These are phyloP conservation scores for Rhodotorula paludigena DNA, from an alignment of 768 basidiomycete species.

Conservation along the genomic window DNA sequence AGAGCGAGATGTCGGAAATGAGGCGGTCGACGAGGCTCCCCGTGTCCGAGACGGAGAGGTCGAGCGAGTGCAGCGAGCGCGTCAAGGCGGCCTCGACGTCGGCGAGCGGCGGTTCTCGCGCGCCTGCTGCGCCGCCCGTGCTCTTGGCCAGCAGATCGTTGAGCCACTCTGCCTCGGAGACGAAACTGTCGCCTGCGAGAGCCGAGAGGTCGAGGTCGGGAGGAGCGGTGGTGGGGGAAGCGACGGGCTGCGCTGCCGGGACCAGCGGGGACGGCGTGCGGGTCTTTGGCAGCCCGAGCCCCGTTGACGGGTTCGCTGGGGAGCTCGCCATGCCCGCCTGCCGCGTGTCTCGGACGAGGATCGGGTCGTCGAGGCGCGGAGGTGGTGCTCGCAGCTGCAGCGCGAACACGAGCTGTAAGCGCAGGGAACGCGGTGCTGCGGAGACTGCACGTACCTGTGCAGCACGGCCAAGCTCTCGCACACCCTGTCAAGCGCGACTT, in stretches of 20 bases:
- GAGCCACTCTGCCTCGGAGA: constrained; percentile 35
- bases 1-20: constrained; percentile 87
- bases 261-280: not conserved
- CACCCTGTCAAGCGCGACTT: too few species aligned
- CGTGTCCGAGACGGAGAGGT: constrained; percentile 82
- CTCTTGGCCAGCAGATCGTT: constrained; percentile 16
- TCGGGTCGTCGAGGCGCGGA: not conserved
- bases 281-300: not conserved
- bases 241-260: not conserved
- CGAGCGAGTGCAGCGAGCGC: constrained; percentile 50
- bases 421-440: too few species aligned
- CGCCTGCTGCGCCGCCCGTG: not conserved
- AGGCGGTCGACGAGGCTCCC: constrained; percentile 76
- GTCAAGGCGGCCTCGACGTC: constrained; percentile 26
- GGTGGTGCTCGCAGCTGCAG: too few species aligned
- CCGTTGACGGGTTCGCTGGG: not conserved
- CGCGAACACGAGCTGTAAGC: too few species aligned
- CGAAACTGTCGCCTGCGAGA: constrained; percentile 18
- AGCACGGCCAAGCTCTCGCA: too few species aligned
- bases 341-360: not conserved
- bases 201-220: constrained; percentile 14
- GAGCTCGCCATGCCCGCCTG: not conserved
- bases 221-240: not conserved
- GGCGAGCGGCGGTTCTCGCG: constrained; percentile 8
- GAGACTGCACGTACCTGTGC: too few species aligned